A percentile compares a stretch with the other conserved stretches of the same genome.
Evolutionary conservation across 1,284 basidiomycete species (phyloP).

Genomic region (Cryptococcus sp.): DNA sequence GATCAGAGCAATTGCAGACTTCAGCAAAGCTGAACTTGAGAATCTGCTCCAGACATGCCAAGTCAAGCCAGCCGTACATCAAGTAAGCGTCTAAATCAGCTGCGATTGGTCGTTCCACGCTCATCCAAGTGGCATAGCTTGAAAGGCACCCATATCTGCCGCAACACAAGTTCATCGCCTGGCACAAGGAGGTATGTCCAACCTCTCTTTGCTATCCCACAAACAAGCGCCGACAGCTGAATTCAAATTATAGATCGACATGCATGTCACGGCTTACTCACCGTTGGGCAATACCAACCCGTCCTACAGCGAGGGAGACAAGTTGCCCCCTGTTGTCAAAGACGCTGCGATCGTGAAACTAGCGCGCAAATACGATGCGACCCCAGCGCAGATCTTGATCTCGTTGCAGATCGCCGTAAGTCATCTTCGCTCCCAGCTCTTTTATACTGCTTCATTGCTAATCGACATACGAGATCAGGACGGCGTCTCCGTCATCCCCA

Average conservation of each 20-base stretch:
- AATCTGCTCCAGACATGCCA: constrained; percentile 11
- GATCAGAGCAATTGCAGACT: constrained; percentile 14
- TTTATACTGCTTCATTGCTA: constrained; percentile 37
- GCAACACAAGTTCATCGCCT: constrained; percentile 66
- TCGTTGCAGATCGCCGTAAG: constrained; percentile 42
- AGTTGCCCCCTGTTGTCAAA: constrained; percentile 21
- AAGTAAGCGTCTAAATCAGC: constrained; percentile 35
- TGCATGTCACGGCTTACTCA: constrained; percentile 78
- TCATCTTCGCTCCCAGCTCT: constrained; percentile 49
- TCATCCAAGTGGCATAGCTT: constrained; percentile 48
- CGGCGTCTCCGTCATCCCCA: constrained; percentile 68
- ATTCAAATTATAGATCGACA: constrained; percentile 39
- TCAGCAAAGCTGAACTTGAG: constrained; percentile 22
- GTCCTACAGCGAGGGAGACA: constrained; percentile 18
- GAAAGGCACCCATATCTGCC: constrained; percentile 77
- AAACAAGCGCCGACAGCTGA: neutral
- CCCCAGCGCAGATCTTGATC: constrained; percentile 58
- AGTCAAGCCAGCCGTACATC: constrained; percentile 60
- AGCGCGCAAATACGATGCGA: constrained; percentile 62
- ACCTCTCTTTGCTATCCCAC: constrained; percentile 1
- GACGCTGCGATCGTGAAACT: constrained; percentile 59
- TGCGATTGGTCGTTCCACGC: too few species aligned
- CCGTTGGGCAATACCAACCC: constrained; percentile 67
- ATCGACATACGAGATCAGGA: constrained; percentile 44
- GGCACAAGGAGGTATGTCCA: too few species aligned